Evolutionary conservation across 176 grass and related monocot genomes (phyloP).

Genomic region (Avena insularis): DNA sequence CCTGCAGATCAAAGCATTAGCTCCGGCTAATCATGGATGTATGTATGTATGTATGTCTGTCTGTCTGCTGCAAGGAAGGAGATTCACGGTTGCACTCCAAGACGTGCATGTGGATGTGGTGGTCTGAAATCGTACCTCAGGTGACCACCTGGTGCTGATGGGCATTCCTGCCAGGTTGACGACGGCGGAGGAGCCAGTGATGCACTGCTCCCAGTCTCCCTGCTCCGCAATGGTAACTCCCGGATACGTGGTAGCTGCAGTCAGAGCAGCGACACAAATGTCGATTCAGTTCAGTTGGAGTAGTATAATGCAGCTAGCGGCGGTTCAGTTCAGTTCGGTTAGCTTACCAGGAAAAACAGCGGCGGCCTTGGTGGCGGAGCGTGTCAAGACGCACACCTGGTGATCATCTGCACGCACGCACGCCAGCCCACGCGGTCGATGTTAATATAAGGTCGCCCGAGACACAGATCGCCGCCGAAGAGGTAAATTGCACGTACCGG

Average conservation of each 20-base stretch:
- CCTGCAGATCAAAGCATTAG: conserved; percentile 36
- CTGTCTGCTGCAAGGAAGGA: too few species aligned
- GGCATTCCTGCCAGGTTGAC: conserved; percentile 94
- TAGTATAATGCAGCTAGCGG: too few species aligned
- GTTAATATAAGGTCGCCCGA: too few species aligned
- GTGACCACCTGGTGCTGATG: conserved; percentile 93
- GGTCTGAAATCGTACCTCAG: conserved; percentile 49
- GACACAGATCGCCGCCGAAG: too few species aligned
- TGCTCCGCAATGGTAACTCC: conserved; percentile 71
- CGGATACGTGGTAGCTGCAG: conserved; percentile 60
- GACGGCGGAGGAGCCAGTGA: conserved; percentile 70
- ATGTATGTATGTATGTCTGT: too few species aligned
- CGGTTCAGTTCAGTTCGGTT: too few species aligned
- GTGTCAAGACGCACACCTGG: conserved; percentile 82
- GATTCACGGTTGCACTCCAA: too few species aligned
- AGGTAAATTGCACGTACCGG: conserved; percentile 39
- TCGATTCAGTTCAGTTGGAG: too few species aligned
- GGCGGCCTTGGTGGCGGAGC: conserved; percentile 63
- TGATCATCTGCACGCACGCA: conserved; percentile 57
- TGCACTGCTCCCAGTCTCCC: conserved; percentile 70
- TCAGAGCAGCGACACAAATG: too few species aligned
- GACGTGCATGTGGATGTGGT: neutral
- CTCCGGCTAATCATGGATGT: neutral
- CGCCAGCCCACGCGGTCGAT: too few species aligned
- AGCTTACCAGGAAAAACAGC: conserved; percentile 49